phyloP scores from a whole-genome alignment of 805 yeast species.

The Lachancea sp. region DNA sequence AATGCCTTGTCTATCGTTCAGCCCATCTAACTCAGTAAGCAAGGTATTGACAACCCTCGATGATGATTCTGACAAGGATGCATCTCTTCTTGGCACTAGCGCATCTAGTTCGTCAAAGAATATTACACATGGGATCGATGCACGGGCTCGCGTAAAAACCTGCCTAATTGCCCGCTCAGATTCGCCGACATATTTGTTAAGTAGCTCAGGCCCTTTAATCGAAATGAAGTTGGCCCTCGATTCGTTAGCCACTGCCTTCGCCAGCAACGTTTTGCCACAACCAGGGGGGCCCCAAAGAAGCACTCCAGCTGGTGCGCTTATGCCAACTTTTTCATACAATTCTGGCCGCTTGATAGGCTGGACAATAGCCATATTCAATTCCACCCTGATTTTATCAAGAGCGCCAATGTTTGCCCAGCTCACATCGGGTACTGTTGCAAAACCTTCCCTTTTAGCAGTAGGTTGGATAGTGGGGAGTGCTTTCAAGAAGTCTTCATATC shows the following conservation, averaged over 20 bases:
- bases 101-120: constrained; percentile 97
- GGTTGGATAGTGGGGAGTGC: constrained; percentile 95
- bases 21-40: constrained; percentile 90
- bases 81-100: constrained; percentile 87
- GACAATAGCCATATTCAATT: constrained; percentile 93
- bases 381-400: constrained; percentile 68
- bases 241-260: constrained; percentile 97
- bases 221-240: constrained; percentile 94
- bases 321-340: constrained; percentile 81
- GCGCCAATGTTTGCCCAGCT: constrained; percentile 97
- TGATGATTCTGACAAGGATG: constrained; percentile 80
- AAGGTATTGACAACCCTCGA: constrained; percentile 92
- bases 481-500: constrained; percentile 67
- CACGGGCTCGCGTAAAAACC: constrained; percentile 86
- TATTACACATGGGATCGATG: constrained; percentile 88
- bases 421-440: constrained; percentile 97
- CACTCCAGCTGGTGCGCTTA: constrained; percentile 95
- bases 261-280: constrained; percentile 93
- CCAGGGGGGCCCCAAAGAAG: constrained; percentile 99
- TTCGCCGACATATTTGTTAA: constrained; percentile 95
- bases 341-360: constrained; percentile 95
- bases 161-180: constrained; percentile 91
- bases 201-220: constrained; percentile 90
- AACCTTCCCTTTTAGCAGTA: constrained; percentile 95
- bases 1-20: constrained; percentile 86